A percentile compares a stretch with the other conserved stretches of the same genome.
These are phyloP conservation scores for Phaeotremella fagi DNA, from an alignment of 768 basidiomycete genomes.

Conservation along the genomic window DNA sequence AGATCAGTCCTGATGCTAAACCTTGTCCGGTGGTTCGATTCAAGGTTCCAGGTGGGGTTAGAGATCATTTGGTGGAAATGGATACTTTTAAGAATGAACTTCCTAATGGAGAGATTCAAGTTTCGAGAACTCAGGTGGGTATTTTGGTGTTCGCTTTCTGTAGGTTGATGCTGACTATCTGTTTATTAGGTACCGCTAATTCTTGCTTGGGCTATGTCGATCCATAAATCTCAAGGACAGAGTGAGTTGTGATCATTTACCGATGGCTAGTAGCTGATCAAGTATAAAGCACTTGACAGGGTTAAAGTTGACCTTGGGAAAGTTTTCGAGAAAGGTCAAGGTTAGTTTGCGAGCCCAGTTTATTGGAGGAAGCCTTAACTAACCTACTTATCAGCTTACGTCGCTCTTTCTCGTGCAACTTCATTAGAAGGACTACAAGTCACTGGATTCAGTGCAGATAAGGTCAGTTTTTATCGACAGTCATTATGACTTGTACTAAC, in stretches of 20 bases:
- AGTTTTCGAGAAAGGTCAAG: slow-evolving; percentile 66
- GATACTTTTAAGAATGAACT: slow-evolving; percentile 83
- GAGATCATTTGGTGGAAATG: slow-evolving; percentile 58
- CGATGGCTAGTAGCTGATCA: slow-evolving; percentile 1
- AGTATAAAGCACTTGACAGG: slow-evolving; percentile 62
- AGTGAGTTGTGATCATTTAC: slow-evolving; percentile 48
- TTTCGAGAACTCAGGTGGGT: slow-evolving; percentile 70
- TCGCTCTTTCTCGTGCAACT: slow-evolving; percentile 47
- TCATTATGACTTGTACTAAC: background rate
- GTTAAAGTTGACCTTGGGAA: slow-evolving; percentile 90
- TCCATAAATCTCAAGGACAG: slow-evolving; percentile 97
- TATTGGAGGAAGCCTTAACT: too few relatives aligned
- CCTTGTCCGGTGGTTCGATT: slow-evolving; percentile 75
- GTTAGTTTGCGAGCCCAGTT: background rate
- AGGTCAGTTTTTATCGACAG: slow-evolving; percentile 24
- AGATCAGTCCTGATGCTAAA: slow-evolving; percentile 33
- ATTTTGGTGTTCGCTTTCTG: background rate
- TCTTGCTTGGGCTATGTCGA: slow-evolving; percentile 95
- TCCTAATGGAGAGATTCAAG: slow-evolving; percentile 79
- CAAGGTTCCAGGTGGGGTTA: slow-evolving; percentile 54
- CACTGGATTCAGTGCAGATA: slow-evolving; percentile 37
- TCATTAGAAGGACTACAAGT: slow-evolving; percentile 47
- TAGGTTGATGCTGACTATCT: slow-evolving; percentile 4
- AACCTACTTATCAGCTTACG: slow-evolving; percentile 31
- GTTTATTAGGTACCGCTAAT: slow-evolving; percentile 69